phyloP scores from a whole-genome alignment of 148 eudicot species.

The Dianthus caryophyllus region DNA sequence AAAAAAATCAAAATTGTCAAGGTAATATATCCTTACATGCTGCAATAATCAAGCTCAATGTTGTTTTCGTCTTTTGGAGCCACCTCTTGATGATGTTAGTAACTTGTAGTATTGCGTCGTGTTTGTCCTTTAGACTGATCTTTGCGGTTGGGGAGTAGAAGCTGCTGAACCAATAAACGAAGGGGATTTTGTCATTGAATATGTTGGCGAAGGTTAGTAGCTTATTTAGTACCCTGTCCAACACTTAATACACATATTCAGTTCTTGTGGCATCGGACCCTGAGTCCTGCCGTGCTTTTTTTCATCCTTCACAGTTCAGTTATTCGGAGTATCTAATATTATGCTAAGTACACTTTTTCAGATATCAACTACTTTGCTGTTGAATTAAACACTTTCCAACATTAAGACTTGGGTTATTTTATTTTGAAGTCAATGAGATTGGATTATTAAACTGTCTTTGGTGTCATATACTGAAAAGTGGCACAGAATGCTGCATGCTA shows the following conservation, averaged over 20 bases:
- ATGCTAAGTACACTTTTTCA: neutral
- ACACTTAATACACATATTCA: neutral
- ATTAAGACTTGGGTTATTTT: too few relatives aligned
- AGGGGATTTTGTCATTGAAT: conserved; percentile 68
- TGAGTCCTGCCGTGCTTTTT: neutral
- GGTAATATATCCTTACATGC: conserved; percentile 31
- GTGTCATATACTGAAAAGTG: too few relatives aligned
- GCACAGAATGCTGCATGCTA: too few relatives aligned
- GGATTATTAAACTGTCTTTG: too few relatives aligned
- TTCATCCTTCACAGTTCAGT: neutral
- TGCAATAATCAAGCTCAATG: neutral
- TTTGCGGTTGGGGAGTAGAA: conserved; percentile 88
- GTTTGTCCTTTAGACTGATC: conserved; percentile 54
- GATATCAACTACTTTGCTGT: too few relatives aligned
- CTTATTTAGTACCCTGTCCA: neutral
- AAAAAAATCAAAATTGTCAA: conserved; percentile 65
- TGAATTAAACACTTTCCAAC: too few relatives aligned
- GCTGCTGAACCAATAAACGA: conserved; percentile 55
- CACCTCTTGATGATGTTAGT: conserved; percentile 2
- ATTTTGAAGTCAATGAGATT: too few relatives aligned
- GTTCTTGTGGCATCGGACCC: neutral
- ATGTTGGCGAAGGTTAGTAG: conserved; percentile 83
- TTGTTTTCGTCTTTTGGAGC: neutral
- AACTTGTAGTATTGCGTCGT: conserved; percentile 1
- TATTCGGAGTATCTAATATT: neutral